These are phyloP conservation scores for Rhizophora mangle DNA, from an alignment of 345 rosid genomes.

Conservation along the genomic window DNA sequence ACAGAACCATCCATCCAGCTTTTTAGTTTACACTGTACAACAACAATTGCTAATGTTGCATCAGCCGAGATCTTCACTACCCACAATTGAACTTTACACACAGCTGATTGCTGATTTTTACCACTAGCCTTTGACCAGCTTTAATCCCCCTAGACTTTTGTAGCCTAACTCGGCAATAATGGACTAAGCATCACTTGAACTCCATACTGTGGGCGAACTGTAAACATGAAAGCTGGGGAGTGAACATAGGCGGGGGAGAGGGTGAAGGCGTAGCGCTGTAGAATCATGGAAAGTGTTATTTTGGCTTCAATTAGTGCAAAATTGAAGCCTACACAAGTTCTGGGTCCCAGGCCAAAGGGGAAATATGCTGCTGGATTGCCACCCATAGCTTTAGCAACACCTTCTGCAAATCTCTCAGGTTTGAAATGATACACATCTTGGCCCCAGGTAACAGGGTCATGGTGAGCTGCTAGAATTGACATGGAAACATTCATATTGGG, in stretches of 20 bases:
- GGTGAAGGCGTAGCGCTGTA: constrained; percentile 13
- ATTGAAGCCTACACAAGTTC: constrained; percentile 18
- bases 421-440: constrained; percentile 19
- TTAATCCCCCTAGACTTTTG: background rate
- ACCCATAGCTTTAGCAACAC: constrained; percentile 20
- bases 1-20: too few relatives aligned
- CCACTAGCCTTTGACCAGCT: background rate
- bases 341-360: constrained; percentile 11
- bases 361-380: constrained; percentile 12
- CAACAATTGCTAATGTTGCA: too few relatives aligned
- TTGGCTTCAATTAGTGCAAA: constrained; percentile 16
- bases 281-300: constrained; percentile 19
- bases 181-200: constrained; percentile 2
- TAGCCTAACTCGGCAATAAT: background rate
- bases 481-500: background rate
- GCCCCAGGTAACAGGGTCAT: constrained; percentile 16
- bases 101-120: background rate
- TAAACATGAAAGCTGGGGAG: constrained; percentile 7
- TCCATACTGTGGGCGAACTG: constrained; percentile 15
- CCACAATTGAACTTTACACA: too few relatives aligned
- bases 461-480: constrained; percentile 12
- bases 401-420: constrained; percentile 21
- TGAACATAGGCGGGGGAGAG: constrained; percentile 16
- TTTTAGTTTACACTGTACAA: too few relatives aligned
- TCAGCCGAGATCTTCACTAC: too few relatives aligned